Base-by-base conservation (phyloP, 371 early-diverging fungal genomes). In the Haplosporangium sp. region DNA sequence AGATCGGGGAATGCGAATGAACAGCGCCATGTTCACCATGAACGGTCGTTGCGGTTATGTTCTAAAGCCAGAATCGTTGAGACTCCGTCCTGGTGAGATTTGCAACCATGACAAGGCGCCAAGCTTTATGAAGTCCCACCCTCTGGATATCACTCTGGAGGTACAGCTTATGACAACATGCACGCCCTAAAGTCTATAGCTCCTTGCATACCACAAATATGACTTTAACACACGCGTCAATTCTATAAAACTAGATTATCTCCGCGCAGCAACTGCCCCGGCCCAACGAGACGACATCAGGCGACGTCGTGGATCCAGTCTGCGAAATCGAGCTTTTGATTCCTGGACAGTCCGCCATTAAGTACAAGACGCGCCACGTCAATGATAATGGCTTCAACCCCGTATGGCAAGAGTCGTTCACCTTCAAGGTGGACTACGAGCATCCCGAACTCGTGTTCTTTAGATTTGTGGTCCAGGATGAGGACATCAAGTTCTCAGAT, bases 11-110 rank as follows among this genome's bases (percentile, higher is more conserved):
- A 88, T 93, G 90, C 87, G 90, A 68, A 74, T 95, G 53, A 91
- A 95, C 80, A 77, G 82, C 23, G 95, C 92, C 21, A 82, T 95
- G 86, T 95, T 95, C 70, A 67, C 60, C 2, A 75, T 84, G 58
- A 91, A 92, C 70, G 88, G 86, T 4, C 80, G 84, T 41, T 82
- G 85, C 47, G 96, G 96, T 6, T 95, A 93, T 71, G 87, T 95
- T 20, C 83, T 94, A 29, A 94, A 93, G 79, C 93, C 94, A 6
- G 55, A 66, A 21, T 67, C 83, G 38, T 58, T 93, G 65, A 64
- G 85, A 36, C 68, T 79, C 16, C 55, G 40, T 9, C 29, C 40
- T 6, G 69, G 61, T 2, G 73, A 79, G 58, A 2, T 37, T 10
- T 74, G 74, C 55, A 71, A 75, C 56, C 81, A 74, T 18, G 68